phyloP scores from a whole-genome alignment of 106 monocot genomes.

The Dendrobium nobile region DNA sequence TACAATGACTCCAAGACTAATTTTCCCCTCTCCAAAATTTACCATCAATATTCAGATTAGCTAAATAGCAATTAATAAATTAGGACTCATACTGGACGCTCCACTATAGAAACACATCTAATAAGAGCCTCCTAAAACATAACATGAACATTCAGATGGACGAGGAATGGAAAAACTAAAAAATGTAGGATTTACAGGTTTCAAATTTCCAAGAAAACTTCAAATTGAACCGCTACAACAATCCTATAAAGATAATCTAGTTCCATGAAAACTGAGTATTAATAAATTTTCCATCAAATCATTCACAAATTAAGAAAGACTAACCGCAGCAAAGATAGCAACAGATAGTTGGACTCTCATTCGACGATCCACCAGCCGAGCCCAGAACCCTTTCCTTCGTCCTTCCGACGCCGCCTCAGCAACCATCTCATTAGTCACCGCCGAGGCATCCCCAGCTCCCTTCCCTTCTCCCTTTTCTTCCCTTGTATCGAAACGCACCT shows the following conservation, averaged over 20 bases:
- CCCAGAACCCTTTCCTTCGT: not conserved
- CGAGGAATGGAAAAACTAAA: not conserved
- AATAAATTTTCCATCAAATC: too few species aligned
- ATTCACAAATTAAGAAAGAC: not conserved
- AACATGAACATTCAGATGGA: not conserved
- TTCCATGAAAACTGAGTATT: not conserved
- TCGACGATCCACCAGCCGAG: not conserved
- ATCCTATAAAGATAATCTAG: not conserved
- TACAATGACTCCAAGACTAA: too few species aligned
- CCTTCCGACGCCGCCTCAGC: not conserved
- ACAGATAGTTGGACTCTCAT: not conserved
- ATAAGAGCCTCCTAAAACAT: too few species aligned
- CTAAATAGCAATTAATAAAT: too few species aligned
- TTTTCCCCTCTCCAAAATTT: too few species aligned
- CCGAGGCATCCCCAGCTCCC: not conserved
- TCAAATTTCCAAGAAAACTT: not conserved
- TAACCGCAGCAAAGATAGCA: not conserved
- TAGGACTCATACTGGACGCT: too few species aligned
- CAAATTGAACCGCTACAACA: not conserved
- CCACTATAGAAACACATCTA: too few species aligned
- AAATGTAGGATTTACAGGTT: not conserved
- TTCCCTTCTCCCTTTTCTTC: not conserved
- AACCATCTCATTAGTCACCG: not conserved
- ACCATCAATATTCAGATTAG: too few species aligned
- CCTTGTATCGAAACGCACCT: constrained; percentile 20